Evolutionary conservation across 108 stramenopile species (phyloP), one percentile per base, ranked within the genome.

Genomic region (Fistulifera pelliculosa): DNA sequence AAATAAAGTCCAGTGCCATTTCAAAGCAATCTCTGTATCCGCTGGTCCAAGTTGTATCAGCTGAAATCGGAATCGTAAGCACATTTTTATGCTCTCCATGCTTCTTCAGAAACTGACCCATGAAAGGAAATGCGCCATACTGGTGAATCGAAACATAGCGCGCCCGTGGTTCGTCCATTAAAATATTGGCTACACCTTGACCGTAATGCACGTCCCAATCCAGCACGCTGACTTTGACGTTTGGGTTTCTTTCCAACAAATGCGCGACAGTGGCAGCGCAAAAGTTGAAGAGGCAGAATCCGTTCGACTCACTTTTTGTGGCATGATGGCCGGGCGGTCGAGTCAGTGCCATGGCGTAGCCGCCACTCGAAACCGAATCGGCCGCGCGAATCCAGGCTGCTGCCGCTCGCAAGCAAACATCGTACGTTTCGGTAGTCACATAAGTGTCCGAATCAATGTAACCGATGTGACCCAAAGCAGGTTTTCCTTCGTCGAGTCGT

Each of bases 291-390:
- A 79, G 14, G 55, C 82, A 83, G 62, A 83, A 83, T 13, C 82
- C 82, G 62, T 77, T 76, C 11, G 77, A 58, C 6, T 41, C 10
- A 12, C 25, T 7, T 8, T 49, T 26, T 0, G 61, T 74, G 8
- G 82, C 82, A 62, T 83, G 82, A 53, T 83, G 82, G 7, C 82
- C 82, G 8, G 82, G 82, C n/a, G 82, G 82, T 40, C 82, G 59
- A 2, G 72, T 76, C 41, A 83, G 57, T 10, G 76, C 76, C 49
- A 75, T 62, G n/a, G 69, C 53, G 17, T 47, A 2, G 5, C 25
- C 17, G 13, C 44, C 23, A 21, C 25, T 24, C 16, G 10, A n/a
- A 51, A 27, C 56, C 0, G 49, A 16, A 47, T 79, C 66, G 1
- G 75, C 64, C 19, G 70, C 70, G 23, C 66, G 57, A 38, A 79